Evolutionary conservation across 129 eudicot species (phyloP).

Genomic region (Solidago caesia): DNA sequence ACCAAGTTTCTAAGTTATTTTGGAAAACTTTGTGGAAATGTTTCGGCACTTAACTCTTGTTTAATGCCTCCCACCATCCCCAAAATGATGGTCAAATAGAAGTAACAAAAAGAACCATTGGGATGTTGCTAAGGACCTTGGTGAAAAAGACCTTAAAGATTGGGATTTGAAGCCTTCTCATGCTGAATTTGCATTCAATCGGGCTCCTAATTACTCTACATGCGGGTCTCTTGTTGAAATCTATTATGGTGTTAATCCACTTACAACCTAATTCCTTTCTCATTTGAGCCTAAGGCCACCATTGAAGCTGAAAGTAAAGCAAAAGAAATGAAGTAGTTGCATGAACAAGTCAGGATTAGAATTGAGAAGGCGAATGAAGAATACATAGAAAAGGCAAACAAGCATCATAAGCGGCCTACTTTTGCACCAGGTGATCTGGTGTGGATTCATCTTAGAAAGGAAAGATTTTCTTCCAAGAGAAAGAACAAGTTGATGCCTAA

Average conservation of each 20-base stretch:
- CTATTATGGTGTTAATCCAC: neutral
- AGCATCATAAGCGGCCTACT: neutral
- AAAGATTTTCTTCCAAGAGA: neutral
- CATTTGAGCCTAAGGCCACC: neutral
- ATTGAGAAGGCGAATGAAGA: neutral
- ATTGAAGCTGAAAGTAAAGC: neutral
- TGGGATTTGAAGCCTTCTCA: neutral
- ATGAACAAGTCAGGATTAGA: neutral
- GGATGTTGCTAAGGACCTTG: constrained; percentile 1
- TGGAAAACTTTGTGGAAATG: neutral
- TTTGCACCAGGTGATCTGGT: neutral
- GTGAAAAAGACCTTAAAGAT: neutral
- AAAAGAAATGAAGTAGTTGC: neutral
- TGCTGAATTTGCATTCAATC: neutral
- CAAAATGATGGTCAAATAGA: neutral
- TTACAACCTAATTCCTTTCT: neutral
- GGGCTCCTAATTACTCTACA: neutral
- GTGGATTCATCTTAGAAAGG: neutral
- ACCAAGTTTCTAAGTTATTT: neutral
- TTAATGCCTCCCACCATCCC: neutral
- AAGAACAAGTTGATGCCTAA: neutral
- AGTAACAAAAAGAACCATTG: neutral
- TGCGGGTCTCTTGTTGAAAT: neutral
- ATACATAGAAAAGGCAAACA: neutral
- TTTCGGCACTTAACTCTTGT: neutral